phyloP scores from a whole-genome alignment of 2,329 filamentous ascomycete species.

The Xylariaceae sp. region DNA sequence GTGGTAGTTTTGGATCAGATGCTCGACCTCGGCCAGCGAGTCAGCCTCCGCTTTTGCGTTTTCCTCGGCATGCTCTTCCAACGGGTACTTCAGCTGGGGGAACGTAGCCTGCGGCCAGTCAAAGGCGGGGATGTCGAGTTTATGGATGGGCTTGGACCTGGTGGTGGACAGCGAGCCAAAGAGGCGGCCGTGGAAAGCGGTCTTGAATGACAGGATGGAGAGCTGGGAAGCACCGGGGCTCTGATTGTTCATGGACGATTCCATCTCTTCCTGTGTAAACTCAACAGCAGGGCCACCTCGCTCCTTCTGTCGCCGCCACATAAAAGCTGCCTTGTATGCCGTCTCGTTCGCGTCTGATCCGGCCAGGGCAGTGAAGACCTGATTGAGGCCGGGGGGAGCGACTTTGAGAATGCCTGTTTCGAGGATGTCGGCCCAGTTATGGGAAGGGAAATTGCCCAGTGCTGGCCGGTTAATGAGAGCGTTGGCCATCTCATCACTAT shows the following conservation, averaged over 20 bases:
- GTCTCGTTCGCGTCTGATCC: conserved; percentile 92
- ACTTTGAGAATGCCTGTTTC: conserved; percentile 75
- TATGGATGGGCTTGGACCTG: conserved; percentile 89
- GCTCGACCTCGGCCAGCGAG: conserved; percentile 77
- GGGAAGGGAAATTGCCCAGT: conserved; percentile 82
- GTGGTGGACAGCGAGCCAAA: conserved; percentile 86
- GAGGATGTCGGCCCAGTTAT: conserved; percentile 76
- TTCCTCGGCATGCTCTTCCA: conserved; percentile 71
- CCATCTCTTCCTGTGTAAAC: conserved; percentile 72
- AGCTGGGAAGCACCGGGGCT: conserved; percentile 69
- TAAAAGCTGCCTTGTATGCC: conserved; percentile 93
- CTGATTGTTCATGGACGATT: conserved; percentile 73
- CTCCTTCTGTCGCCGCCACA: conserved; percentile 78
- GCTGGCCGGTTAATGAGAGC: conserved; percentile 85
- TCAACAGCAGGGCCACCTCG: conserved; percentile 72
- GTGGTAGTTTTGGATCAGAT: conserved; percentile 73
- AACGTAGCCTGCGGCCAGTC: conserved; percentile 92
- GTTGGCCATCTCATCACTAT: conserved; percentile 71
- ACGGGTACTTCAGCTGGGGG: conserved; percentile 78
- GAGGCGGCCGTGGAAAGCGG: conserved; percentile 83
- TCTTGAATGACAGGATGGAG: conserved; percentile 84
- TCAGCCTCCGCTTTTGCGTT: conserved; percentile 78
- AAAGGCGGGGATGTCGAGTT: conserved; percentile 89
- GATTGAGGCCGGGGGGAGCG: conserved; percentile 75
- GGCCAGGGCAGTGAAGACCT: conserved; percentile 86